Percentiles rank a stretch among this genome's conserved stretches.
Conservation (phyloP, 352 stramenopile genomes). For the Phytophthora parvispora region DNA sequence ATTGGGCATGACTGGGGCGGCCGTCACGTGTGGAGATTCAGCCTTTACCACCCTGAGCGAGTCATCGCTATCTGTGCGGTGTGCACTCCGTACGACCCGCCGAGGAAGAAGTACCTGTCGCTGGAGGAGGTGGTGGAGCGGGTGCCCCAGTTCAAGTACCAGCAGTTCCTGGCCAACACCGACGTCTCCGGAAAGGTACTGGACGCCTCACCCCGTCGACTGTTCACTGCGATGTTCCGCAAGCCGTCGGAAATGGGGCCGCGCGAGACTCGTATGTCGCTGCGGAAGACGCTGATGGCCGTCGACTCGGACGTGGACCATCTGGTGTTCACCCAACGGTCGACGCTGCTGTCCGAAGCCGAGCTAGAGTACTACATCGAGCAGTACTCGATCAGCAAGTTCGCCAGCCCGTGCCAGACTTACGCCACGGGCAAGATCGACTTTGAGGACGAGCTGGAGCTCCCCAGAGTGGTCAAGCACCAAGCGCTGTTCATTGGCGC, state of each 20-base stretch:
- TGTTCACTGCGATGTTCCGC: constrained; percentile 54
- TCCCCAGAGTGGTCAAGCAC: constrained; percentile 47
- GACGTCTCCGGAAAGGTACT: constrained; percentile 42
- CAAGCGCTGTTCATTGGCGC: constrained; percentile 54
- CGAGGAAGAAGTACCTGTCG: constrained; percentile 35
- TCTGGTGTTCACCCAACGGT: constrained; percentile 45
- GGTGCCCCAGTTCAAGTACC: constrained; percentile 57
- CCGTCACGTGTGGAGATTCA: constrained; percentile 56
- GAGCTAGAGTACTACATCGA: constrained; percentile 63
- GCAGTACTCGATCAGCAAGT: constrained; percentile 50
- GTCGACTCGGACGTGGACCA: constrained; percentile 35
- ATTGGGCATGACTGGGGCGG: constrained; percentile 81
- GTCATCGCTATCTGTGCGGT: constrained; percentile 61
- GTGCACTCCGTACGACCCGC: constrained; percentile 69
- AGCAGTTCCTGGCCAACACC: constrained; percentile 49
- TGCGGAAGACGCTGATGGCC: constrained; percentile 41
- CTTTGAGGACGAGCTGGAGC: constrained; percentile 45
- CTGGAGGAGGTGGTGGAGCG: constrained; percentile 36
- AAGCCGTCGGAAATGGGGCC: constrained; percentile 33
- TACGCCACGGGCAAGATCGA: constrained; percentile 56
- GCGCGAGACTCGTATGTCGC: constrained; percentile 12
- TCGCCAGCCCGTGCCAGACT: constrained; percentile 41
- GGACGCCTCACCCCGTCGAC: constrained; percentile 37
- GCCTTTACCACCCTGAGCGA: constrained; percentile 65
- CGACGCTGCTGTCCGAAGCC: constrained; percentile 45